Base-by-base conservation (phyloP, 2,329 filamentous ascomycete species). In the Fusarium circinatum region DNA sequence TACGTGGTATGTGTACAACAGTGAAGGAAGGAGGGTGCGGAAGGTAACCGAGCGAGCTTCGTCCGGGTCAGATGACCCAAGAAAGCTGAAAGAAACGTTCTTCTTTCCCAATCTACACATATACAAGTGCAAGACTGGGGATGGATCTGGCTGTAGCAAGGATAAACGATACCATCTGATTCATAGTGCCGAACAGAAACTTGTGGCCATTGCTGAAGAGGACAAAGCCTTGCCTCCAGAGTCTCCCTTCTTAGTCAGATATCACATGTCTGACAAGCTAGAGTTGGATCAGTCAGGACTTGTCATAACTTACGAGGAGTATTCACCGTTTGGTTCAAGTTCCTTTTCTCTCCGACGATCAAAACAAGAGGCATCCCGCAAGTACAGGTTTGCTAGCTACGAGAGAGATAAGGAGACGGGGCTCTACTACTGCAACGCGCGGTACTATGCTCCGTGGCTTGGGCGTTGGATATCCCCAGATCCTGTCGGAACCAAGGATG, bases 61-160 rank as follows among this genome's bases (percentile, higher is more conserved):
- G 0, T 20, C 17, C 2, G 24, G 32, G 0, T 20, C 30, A 17
- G n/a, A 9, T 0, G 17, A 7, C 3, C 4, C 12, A 0, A 39
- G 17, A 8, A 54, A 28, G 34, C 49, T 54, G 4, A 38, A 39
- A 28, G 18, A 38, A 38, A 54, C 18, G 0, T 2, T 28, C 0
- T 54, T 20, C 24, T 22, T 54, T 38, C 0, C 22, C 5, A 3
- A 0, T 38, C 8, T 54, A 0, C n/a, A 54, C 24, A 15, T 54
- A n/a, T 22, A 54, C 18, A 39, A 24, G 49, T 26, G 8, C n/a
- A 36, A 28, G 11, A 39, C 30, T 11, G 34, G 18, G 0, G 30
- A 54, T 12, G 49, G 3, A 8, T 24, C 34, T 28, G 18, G n/a
- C 12, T 10, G 14, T 18, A 28, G 32, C 5, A 54, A 14, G n/a